These are phyloP conservation scores for Tetrapisispora iriomotensis DNA, from an alignment of 805 yeast genomes.

Conservation along the genomic window DNA sequence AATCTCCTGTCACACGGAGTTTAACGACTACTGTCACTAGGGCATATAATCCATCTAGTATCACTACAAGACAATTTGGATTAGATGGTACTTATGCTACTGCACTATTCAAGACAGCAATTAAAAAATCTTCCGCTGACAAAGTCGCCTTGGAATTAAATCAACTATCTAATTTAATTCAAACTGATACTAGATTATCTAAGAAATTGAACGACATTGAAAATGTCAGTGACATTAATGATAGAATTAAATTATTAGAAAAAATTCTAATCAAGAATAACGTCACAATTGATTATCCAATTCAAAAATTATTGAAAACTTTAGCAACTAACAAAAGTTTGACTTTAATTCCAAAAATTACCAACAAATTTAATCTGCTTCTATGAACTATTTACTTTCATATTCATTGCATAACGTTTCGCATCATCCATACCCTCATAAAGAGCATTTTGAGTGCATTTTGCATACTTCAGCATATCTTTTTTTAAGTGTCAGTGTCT, in stretches of 20 bases:
- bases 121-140: constrained; percentile 68
- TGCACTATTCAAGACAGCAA: constrained; percentile 81
- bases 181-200: constrained; percentile 52
- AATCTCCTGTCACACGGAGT: background rate
- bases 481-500: too few species aligned
- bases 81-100: constrained; percentile 53
- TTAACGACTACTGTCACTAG: background rate
- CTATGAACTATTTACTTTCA: too few species aligned
- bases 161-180: constrained; percentile 42
- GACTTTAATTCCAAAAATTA: constrained; percentile 52
- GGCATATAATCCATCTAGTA: background rate
- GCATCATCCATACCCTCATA: too few species aligned
- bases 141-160: constrained; percentile 57
- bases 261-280: constrained; percentile 39
- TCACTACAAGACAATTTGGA: constrained; percentile 42
- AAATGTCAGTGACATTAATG: background rate
- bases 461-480: too few species aligned
- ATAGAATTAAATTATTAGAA: constrained; percentile 66
- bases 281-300: constrained; percentile 33
- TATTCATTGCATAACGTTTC: too few species aligned
- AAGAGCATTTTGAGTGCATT: too few species aligned
- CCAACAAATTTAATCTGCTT: constrained; percentile 62
- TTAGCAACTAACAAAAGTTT: constrained; percentile 94
- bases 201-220: constrained; percentile 35
- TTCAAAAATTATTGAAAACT: constrained; percentile 70